phyloP scores from a whole-genome alignment of 1,139 yeast genomes.

The Debaryomyces subglobosus region DNA sequence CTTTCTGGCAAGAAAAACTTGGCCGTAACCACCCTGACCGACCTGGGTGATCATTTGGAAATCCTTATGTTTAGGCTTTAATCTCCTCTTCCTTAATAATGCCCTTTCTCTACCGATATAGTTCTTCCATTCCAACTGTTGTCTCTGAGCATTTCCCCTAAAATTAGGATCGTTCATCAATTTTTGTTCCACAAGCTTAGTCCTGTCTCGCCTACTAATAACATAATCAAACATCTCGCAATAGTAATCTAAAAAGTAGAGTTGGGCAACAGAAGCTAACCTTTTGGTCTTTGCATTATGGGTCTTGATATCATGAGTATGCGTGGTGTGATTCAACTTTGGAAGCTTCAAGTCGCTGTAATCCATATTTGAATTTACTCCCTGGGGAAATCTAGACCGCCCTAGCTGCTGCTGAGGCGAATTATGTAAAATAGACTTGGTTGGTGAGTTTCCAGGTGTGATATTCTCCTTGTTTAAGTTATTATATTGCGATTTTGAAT shows the following conservation, averaged over 20 bases:
- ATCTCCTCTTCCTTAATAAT: conserved; percentile 80
- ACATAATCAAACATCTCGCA: conserved; percentile 96
- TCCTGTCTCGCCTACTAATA: conserved; percentile 80
- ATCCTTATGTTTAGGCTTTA: conserved; percentile 92
- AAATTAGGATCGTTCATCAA: conserved; percentile 50
- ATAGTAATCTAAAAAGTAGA: conserved; percentile 89
- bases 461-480: conserved; percentile 47
- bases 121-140: conserved; percentile 74
- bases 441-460: conserved; percentile 48
- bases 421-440: conserved; percentile 41
- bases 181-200: conserved; percentile 63
- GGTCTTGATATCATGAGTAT: conserved; percentile 41
- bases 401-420: conserved; percentile 26
- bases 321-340: conserved; percentile 7
- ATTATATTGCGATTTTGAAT: conserved; percentile 3
- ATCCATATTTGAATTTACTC: conserved; percentile 4
- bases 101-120: conserved; percentile 87
- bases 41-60: conserved; percentile 97
- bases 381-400: conserved; percentile 11
- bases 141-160: conserved; percentile 43
- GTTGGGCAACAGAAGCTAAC: conserved; percentile 79
- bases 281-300: conserved; percentile 80
- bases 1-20: conserved; percentile 92
- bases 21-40: conserved; percentile 99
- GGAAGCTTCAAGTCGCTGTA: conserved; percentile 2